Percentiles rank a stretch among this genome's conserved stretches.
phyloP scores from a whole-genome alignment of 495 filamentous ascomycete species.

The Neurospora sp. region DNA sequence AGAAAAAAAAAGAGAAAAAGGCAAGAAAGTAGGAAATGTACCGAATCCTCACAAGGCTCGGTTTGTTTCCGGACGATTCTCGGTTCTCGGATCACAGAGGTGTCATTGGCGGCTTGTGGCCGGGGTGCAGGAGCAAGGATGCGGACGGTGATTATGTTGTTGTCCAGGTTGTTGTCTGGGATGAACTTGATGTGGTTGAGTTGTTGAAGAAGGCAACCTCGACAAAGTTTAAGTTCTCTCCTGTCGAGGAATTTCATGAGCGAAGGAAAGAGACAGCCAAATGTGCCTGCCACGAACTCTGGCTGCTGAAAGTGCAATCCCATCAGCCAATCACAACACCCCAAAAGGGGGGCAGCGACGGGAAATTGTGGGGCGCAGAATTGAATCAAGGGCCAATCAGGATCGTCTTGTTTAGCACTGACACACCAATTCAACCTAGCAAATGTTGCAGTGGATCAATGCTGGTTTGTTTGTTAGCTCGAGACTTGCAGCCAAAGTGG shows the following conservation, averaged over 20 bases:
- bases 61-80: neutral
- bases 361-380: neutral
- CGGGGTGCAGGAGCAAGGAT: neutral
- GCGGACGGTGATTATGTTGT: neutral
- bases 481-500: no score
- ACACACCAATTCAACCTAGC: neutral
- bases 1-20: neutral
- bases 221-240: neutral
- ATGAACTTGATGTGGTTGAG: neutral
- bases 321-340: neutral
- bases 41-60: neutral
- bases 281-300: neutral
- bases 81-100: neutral
- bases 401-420: neutral
- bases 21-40: neutral
- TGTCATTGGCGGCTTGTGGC: neutral
- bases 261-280: neutral
- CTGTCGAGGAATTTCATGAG: neutral
- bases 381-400: neutral
- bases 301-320: neutral
- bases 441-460: neutral
- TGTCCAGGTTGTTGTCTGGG: neutral
- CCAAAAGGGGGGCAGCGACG: neutral
- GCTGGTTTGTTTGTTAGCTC: no score
- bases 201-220: neutral